Base-by-base conservation (phyloP, 495 filamentous ascomycete species). In the Opeltia flavorubescens region DNA sequence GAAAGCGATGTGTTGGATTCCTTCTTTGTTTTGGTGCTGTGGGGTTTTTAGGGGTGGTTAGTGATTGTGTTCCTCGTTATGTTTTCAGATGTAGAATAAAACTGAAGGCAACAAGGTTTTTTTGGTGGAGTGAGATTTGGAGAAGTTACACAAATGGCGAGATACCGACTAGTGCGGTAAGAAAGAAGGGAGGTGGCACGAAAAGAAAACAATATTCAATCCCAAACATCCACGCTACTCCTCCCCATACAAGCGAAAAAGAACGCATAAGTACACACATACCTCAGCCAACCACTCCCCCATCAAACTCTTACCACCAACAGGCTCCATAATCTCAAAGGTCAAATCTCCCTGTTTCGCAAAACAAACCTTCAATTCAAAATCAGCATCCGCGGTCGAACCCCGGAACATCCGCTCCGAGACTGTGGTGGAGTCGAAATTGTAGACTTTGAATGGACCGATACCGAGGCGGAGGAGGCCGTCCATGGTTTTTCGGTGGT, bases 291-390 rank as follows among this genome's bases (percentile, higher is more conserved):
- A 41, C 29, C 43, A 53, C 17, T 53, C 50, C 13, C n/a, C 50
- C 39, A 53, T 52, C n/a, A 53, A 34, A 20, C 15, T 51, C 21
- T 30, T 27, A 1, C 50, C 50, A 26, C 38, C 33, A 8, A 53
- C 29, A 13, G 50, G 50, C 48, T 53, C 38, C 24, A 53, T 53
- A 20, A 53, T 53, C 48, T 53, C 50, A 31, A 52, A 50, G 3
- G 33, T 33, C 24, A 53, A 20, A 33, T 45, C 40, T 4, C 25
- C 35, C 42, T 44, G 38, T 31, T 53, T 51, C 8, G 50, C 50
- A 39, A 53, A 53, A 43, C 50, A 53, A 25, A 53, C 50, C 31
- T 53, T 53, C 13, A 53, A 38, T 17, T 43, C 40, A 41, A 50
- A 53, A 15, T 28, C 40, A 5, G 35, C 49, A 5, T 39, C 33